Conservation (phyloP, 106 monocot species). For the Dactylorhiza incarnata region DNA sequence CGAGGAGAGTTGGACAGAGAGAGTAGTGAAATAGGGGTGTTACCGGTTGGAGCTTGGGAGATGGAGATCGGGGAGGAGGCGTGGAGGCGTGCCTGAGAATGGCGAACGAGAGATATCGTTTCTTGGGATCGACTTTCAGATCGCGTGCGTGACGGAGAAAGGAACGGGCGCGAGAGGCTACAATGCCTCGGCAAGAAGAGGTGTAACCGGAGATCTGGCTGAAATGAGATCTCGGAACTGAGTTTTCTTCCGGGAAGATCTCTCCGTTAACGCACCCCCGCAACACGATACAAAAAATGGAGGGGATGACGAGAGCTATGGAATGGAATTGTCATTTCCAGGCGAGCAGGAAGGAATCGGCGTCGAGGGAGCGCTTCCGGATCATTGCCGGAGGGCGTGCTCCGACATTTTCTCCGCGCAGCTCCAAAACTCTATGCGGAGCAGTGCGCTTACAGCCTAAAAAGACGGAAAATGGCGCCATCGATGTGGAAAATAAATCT, state of each 20-base stretch:
- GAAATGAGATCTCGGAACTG: not conserved
- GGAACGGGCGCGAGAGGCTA: no score
- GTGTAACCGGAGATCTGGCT: not conserved
- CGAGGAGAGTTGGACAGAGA: no score
- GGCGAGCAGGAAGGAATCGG: not conserved
- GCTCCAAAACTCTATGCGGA: not conserved
- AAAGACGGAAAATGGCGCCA: not conserved
- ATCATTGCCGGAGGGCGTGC: constrained; percentile 5
- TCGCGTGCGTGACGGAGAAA: no score
- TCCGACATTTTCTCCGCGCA: not conserved
- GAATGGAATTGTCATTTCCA: not conserved
- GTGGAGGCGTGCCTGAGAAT: no score
- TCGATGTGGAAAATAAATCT: not conserved
- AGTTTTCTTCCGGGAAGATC: not conserved
- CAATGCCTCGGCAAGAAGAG: not conserved
- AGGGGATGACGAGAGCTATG: not conserved
- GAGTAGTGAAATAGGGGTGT: no score
- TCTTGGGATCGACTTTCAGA: no score
- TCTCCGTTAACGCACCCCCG: not conserved
- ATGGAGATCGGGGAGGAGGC: no score
- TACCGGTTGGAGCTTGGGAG: no score
- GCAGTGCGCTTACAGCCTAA: not conserved
- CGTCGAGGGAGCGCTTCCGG: not conserved
- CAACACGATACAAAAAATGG: not conserved
- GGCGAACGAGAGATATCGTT: no score